Evolutionary conservation across 805 yeast genomes (phyloP).

Genomic region (Cyberlindnera maritima): DNA sequence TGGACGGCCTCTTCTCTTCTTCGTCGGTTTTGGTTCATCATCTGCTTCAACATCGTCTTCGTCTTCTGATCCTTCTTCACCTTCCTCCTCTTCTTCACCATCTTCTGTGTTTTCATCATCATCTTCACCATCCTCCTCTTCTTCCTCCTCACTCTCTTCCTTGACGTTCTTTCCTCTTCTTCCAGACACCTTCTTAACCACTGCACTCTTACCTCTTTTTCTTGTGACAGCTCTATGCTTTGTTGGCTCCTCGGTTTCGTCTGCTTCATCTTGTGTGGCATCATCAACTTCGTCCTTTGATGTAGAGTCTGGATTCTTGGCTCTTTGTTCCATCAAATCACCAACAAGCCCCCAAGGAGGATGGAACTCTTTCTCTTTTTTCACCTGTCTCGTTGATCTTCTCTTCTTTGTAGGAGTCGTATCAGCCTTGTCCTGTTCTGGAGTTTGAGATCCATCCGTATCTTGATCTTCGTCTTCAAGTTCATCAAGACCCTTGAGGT

Average conservation of each 20-base stretch:
- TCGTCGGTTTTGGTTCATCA: neutral
- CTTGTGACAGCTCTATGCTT: no score
- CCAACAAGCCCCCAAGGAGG: neutral
- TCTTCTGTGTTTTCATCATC: neutral
- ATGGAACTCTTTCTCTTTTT: neutral
- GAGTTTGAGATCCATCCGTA: slow-evolving; percentile 3
- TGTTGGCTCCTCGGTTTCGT: neutral
- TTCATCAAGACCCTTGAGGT: slow-evolving; percentile 55
- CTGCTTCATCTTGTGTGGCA: neutral
- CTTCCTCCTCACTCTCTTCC: neutral
- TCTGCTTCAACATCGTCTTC: neutral
- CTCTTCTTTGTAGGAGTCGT: neutral
- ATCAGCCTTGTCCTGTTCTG: neutral
- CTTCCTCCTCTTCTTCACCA: neutral
- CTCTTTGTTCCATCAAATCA: neutral
- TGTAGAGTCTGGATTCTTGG: neutral
- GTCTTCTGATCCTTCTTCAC: neutral
- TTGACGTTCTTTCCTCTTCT: neutral
- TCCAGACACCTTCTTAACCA: neutral
- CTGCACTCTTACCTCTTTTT: neutral
- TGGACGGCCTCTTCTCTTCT: neutral
- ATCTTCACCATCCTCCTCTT: neutral
- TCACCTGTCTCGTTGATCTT: neutral
- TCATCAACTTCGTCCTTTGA: slow-evolving; percentile 1
- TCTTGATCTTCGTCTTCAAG: slow-evolving; percentile 39